phyloP scores from a whole-genome alignment of 176 grass and related monocot genomes.

The Aegilops tauschii region DNA sequence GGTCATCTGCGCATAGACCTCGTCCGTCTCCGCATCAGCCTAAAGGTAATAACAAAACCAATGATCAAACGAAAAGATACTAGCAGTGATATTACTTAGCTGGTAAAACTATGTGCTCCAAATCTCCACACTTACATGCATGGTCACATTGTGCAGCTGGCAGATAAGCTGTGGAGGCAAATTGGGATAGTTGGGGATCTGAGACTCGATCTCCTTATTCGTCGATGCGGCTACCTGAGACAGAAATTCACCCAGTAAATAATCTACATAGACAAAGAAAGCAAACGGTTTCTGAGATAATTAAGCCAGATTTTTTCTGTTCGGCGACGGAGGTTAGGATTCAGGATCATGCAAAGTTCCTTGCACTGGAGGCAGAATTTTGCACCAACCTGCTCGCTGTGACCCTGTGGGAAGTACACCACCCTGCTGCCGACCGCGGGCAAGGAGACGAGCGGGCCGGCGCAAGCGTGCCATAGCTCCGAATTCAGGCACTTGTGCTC shows the following conservation, averaged over 20 bases:
- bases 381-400: slow-evolving; percentile 83
- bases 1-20: slow-evolving; percentile 98
- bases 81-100: neutral
- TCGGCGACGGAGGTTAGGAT: neutral
- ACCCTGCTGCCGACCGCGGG: slow-evolving; percentile 84
- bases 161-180: slow-evolving; percentile 92
- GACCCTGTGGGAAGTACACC: slow-evolving; percentile 97
- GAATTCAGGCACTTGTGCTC: slow-evolving; percentile 90
- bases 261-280: neutral
- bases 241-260: slow-evolving; percentile 23
- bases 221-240: slow-evolving; percentile 88
- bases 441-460: slow-evolving; percentile 93
- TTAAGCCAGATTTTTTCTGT: slow-evolving; percentile 15
- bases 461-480: slow-evolving; percentile 99
- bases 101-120: neutral
- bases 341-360: slow-evolving; percentile 4
- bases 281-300: neutral
- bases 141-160: slow-evolving; percentile 96
- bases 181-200: slow-evolving; percentile 92
- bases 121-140: slow-evolving; percentile 72
- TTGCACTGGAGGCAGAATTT: neutral
- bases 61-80: slow-evolving; percentile 9
- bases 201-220: slow-evolving; percentile 93
- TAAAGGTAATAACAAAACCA: slow-evolving; percentile 25
- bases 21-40: slow-evolving; percentile 94